Conservation (phyloP, 371 early-diverging fungal species). For the Entomophthora muscae region DNA sequence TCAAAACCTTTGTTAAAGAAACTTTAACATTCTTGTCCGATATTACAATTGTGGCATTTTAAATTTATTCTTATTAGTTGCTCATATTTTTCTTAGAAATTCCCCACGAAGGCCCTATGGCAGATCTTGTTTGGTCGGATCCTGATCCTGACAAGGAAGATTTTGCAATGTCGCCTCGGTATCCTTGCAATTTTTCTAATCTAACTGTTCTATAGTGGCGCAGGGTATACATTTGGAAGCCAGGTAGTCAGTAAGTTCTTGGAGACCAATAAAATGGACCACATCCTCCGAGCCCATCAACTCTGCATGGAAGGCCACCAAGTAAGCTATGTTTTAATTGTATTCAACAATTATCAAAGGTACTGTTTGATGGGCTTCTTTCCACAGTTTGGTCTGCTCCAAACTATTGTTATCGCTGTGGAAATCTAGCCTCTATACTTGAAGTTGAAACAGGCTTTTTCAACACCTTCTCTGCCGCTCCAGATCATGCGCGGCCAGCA, state of each 20-base stretch:
- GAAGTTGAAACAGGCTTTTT: slow-evolving; percentile 77
- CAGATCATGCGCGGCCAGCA: slow-evolving; percentile 42
- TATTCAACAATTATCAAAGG: slow-evolving; percentile 21
- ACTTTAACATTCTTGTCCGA: too few species aligned
- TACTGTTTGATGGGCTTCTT: slow-evolving; percentile 68
- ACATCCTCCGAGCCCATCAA: slow-evolving; percentile 90
- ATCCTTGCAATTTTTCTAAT: slow-evolving; percentile 5
- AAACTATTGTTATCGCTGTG: slow-evolving; percentile 91
- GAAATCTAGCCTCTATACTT: slow-evolving; percentile 83
- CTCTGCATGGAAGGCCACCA: slow-evolving; percentile 92
- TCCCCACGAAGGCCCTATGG: slow-evolving; percentile 97
- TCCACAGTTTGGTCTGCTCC: slow-evolving; percentile 84
- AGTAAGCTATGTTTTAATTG: slow-evolving; percentile 14
- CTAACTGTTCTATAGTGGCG: slow-evolving; percentile 44
- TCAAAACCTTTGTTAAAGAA: too few species aligned
- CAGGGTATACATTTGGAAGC: slow-evolving; percentile 84
- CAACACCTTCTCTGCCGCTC: slow-evolving; percentile 81
- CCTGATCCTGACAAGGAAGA: slow-evolving; percentile 68
- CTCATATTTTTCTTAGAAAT: slow-evolving; percentile 41
- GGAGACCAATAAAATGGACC: slow-evolving; percentile 63
- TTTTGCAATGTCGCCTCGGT: slow-evolving; percentile 72
- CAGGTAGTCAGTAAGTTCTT: slow-evolving; percentile 71
- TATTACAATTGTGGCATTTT: too few species aligned
- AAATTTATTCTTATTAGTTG: slow-evolving; percentile 5
- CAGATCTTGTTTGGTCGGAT: slow-evolving; percentile 98